phyloP scores from a whole-genome alignment of 441 rosid species.

The Cnidoscolus chayamansa region DNA sequence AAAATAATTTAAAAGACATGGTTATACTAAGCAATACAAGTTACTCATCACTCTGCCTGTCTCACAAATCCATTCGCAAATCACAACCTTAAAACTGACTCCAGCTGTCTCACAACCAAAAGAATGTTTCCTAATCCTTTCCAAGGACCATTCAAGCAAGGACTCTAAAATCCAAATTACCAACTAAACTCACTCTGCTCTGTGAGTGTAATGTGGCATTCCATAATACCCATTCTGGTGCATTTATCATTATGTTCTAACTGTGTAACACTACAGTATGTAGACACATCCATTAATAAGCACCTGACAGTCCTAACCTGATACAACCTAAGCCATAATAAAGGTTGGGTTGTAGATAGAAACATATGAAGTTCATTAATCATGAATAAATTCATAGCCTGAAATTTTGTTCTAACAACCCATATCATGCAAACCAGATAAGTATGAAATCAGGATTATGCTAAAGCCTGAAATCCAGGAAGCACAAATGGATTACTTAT shows the following conservation, averaged over 20 bases:
- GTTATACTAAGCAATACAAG: not conserved
- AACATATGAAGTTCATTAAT: not conserved
- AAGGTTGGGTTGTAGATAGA: not conserved
- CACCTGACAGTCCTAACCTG: not conserved
- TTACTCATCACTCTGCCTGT: not conserved
- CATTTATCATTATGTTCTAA: not conserved
- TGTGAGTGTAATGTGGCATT: not conserved
- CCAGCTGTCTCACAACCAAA: not conserved
- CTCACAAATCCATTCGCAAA: not conserved
- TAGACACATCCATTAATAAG: not conserved
- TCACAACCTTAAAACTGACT: not conserved
- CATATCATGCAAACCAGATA: not conserved
- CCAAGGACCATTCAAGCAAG: not conserved
- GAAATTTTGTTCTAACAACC: not conserved
- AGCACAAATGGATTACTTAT: not conserved
- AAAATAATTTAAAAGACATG: not conserved
- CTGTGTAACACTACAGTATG: not conserved
- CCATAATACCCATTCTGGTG: not conserved
- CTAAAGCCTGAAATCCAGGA: not conserved
- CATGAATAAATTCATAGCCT: not conserved
- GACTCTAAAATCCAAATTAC: not conserved
- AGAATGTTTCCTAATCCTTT: not conserved
- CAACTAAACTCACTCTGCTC: not conserved
- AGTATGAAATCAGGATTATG: not conserved
- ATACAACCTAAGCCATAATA: not conserved